phyloP scores from a whole-genome alignment of 495 filamentous ascomycete genomes.

The Aspergillus kassunensis region DNA sequence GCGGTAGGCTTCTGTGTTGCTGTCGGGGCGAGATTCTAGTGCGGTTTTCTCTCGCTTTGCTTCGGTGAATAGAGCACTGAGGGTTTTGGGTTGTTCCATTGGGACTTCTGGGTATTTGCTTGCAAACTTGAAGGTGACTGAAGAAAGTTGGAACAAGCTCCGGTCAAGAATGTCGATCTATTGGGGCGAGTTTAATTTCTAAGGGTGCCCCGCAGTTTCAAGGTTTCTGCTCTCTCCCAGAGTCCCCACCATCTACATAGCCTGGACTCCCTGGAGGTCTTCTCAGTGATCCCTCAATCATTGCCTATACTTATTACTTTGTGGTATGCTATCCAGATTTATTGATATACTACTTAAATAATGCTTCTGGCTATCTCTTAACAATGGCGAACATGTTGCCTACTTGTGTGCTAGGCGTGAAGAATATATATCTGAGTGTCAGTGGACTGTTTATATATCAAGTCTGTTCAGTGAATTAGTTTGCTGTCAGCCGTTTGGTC shows the following conservation, averaged over 20 bases:
- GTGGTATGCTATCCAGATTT: too few species aligned
- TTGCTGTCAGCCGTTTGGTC: neutral
- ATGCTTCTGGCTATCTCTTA: too few species aligned
- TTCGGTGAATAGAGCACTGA: constrained; percentile 53
- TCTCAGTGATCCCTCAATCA: too few species aligned
- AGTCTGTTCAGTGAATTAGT: too few species aligned
- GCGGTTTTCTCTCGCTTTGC: constrained; percentile 53
- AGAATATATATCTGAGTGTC: too few species aligned
- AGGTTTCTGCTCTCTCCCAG: neutral
- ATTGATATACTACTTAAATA: too few species aligned
- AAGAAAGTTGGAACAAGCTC: constrained; percentile 11
- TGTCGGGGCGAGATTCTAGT: constrained; percentile 45
- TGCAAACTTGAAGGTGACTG: constrained; percentile 1
- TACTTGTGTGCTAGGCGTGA: too few species aligned
- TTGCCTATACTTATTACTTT: neutral
- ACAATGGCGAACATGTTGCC: too few species aligned
- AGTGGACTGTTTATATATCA: too few species aligned
- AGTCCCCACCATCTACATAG: neutral
- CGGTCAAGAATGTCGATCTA: constrained; percentile 13
- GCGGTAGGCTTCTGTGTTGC: constrained; percentile 59
- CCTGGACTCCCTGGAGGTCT: too few species aligned
- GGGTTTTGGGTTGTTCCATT: constrained; percentile 58
- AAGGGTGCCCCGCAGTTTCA: constrained; percentile 14
- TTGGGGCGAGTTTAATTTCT: constrained; percentile 11
- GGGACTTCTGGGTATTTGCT: neutral